Evolutionary conservation across 768 basidiomycete genomes (phyloP), one percentile per base, ranked within the genome.

Genomic region (Leccinum subtestaceum): DNA sequence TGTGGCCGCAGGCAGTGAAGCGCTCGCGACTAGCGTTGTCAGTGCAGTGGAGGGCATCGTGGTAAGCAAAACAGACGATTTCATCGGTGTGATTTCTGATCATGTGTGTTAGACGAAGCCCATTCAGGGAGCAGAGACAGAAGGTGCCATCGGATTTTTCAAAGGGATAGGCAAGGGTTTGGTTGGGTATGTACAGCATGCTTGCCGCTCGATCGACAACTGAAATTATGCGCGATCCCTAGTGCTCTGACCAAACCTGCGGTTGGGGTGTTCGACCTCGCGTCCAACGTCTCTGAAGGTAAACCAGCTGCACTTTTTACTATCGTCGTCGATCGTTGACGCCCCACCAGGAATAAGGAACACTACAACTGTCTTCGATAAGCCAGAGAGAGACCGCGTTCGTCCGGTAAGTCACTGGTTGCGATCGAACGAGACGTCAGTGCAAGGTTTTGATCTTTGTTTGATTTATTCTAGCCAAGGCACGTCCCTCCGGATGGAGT

Each of bases 311-410:
- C 13, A 1, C 27, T 19, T 46, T n/a, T n/a, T 58, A 17, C 8
- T 13, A 23, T 49, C 19, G 8, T 23, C 21, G n/a, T 13, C 53
- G 53, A 31, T 53, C 36, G 60, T 31, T 62, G 53, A 71, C 48
- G 2, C 23, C 51, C n/a, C 8, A 47, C 34, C 34, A 94, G 93
- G 96, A 27, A 96, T 99, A 62, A 87, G 97, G 48, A 99, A 99
- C 67, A 99, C 97, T 1, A 98, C 97, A 0, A 98, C 95, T 2
- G 96, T 98, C 2, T 99, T 98, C 61, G 97, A 98, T 71, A 91
- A 85, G 61, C 89, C 90, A 12, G 89, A 89, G 34, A 81, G 95
- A 56, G 96, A 98, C 67, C 87, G 95, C 19, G 84, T 90, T 46
- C 81, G 97, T 68, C 75, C 90, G 67, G 91, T 90, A 57, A 70